These are phyloP conservation scores for Epichloe hybrida DNA, from an alignment of 2,329 filamentous ascomycete genomes.

Conservation along the genomic window DNA sequence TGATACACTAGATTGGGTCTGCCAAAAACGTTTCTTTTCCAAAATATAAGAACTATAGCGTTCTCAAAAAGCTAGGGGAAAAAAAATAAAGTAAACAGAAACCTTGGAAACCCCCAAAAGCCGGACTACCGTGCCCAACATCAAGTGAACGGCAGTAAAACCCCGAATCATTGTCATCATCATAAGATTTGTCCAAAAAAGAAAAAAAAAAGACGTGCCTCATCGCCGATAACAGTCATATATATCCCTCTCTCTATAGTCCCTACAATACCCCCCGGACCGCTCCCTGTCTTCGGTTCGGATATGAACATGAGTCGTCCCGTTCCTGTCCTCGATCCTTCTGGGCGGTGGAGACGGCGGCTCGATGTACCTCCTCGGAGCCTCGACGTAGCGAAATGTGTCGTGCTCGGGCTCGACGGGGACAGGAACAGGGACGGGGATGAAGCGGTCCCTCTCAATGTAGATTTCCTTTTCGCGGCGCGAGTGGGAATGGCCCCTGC, in stretches of 20 bases:
- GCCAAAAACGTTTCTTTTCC: too few species aligned
- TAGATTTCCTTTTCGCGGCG: slow-evolving; percentile 32
- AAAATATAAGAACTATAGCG: too few species aligned
- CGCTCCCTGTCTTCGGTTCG: slow-evolving; percentile 21
- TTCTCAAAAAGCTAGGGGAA: too few species aligned
- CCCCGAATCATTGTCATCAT: neutral
- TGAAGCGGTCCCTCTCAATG: slow-evolving; percentile 37
- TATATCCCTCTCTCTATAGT: slow-evolving; percentile 4
- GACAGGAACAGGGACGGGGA: slow-evolving; percentile 30
- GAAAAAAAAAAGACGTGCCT: neutral
- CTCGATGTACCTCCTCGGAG: slow-evolving; percentile 23
- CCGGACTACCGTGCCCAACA: too few species aligned
- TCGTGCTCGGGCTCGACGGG: slow-evolving; percentile 30
- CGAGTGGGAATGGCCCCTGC: slow-evolving; percentile 9
- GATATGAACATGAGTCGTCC: slow-evolving; percentile 11
- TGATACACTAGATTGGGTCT: too few species aligned
- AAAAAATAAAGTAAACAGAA: too few species aligned
- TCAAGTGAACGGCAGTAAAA: too few species aligned
- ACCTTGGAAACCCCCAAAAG: too few species aligned
- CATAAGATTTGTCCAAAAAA: neutral
- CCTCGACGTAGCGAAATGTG: slow-evolving; percentile 40
- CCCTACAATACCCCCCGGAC: slow-evolving; percentile 18
- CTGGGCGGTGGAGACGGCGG: slow-evolving; percentile 15
- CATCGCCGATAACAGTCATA: slow-evolving; percentile 4
- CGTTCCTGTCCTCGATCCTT: slow-evolving; percentile 17